Base-by-base conservation (phyloP, 2,329 filamentous ascomycete genomes). In the Cladosporium velox region DNA sequence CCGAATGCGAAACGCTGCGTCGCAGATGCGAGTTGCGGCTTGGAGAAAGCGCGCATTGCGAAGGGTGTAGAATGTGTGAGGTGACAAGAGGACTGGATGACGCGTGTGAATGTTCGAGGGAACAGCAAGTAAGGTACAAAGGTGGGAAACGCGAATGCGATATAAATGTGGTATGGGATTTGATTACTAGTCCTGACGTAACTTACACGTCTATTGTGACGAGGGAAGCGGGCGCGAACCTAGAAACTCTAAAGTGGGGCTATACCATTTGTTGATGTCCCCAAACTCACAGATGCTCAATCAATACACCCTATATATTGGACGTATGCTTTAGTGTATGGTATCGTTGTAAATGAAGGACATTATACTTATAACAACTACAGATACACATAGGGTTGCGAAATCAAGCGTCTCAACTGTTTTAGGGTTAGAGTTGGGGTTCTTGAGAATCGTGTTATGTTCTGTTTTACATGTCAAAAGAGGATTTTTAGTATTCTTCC, bases 21-120 rank as follows among this genome's bases (percentile, higher is more conserved):
- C n/a, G 49, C 15, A 30, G 60, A 63, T 2, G 26, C 18, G 14
- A 63, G 32, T 21, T 41, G 60, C 49, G 60, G 49, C 32, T 35
- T 52, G 1, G 28, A 21, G 34, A 57, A 41, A 38, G 35, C 49
- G 34, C 61, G 61, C 61, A 57, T 55, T 4, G 41, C 38, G n/a
- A 26, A 28, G n/a, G n/a, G 65, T 32, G n/a, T 30, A 55, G 15
- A 10, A 15, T 11, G 28, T 54, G 51, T 30, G 30, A 30, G 51
- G 18, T 54, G 51, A 18, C 7, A 15, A 10, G 12, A 14, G 28
- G n/a, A 18, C n/a, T 10, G 28, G 15, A 21, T 1, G 15, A 14
- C 26, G 28, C 24, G 51, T 54, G 51, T 54, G 3, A 11, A 10
- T 32, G 11, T 30, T 28, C 3, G 7, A 18, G 26, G 26, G 51